These are phyloP conservation scores for Stropharia rugosoannulata DNA, from an alignment of 768 basidiomycete genomes.

Conservation along the genomic window DNA sequence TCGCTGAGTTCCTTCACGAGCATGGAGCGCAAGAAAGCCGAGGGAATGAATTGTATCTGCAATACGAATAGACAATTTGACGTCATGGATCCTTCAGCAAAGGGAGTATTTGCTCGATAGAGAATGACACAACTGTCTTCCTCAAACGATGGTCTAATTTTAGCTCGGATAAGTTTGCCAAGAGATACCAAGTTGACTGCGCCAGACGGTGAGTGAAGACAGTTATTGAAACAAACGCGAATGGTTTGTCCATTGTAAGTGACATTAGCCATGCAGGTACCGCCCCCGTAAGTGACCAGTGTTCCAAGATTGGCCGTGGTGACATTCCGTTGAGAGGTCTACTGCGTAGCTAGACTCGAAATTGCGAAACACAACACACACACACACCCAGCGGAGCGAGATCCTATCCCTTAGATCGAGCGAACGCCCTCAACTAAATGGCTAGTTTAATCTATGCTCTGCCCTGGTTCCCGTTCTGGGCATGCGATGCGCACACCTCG, in stretches of 20 bases:
- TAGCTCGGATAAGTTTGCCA: not conserved
- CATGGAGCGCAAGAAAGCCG: not conserved
- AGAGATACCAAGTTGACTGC: not conserved
- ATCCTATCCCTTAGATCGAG: too few relatives aligned
- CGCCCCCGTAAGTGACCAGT: not conserved
- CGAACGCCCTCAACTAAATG: too few relatives aligned
- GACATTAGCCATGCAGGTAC: not conserved
- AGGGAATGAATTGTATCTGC: not conserved
- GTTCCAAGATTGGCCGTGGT: conserved; percentile 1
- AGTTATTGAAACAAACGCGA: not conserved
- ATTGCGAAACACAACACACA: too few relatives aligned
- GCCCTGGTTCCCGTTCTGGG: too few relatives aligned
- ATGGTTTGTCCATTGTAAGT: not conserved
- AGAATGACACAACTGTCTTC: not conserved
- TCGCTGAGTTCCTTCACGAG: too few relatives aligned
- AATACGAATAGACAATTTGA: not conserved
- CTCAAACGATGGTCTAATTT: not conserved
- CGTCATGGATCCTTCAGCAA: not conserved
- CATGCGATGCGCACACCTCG: too few relatives aligned
- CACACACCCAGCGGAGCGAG: too few relatives aligned
- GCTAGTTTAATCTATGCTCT: too few relatives aligned
- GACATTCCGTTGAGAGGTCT: too few relatives aligned
- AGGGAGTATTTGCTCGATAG: not conserved
- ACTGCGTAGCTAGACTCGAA: too few relatives aligned
- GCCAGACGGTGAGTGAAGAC: conserved; percentile 1